These are phyloP conservation scores for Malassezia restricta DNA, from an alignment of 1,284 basidiomycete genomes.

Conservation along the genomic window DNA sequence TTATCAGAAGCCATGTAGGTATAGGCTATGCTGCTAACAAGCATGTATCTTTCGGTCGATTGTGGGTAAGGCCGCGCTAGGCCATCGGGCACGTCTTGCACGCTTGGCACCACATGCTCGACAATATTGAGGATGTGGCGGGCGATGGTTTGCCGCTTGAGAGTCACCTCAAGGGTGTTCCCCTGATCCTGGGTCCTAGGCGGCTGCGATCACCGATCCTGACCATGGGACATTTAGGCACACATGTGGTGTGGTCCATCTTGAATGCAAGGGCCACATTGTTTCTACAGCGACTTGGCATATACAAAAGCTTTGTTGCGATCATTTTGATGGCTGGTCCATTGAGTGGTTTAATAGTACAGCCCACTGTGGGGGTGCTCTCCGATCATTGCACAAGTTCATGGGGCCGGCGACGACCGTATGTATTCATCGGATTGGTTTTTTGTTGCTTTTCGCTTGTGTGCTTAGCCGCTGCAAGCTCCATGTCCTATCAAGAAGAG, in stretches of 20 bases:
- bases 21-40: too few species aligned
- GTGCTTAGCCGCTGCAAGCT: conserved; percentile 26
- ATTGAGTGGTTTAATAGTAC: conserved; percentile 41
- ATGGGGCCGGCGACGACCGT: conserved; percentile 46
- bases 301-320: conserved; percentile 33
- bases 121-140: conserved; percentile 5
- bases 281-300: conserved; percentile 34
- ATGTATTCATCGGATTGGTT: conserved; percentile 30
- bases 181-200: conserved; percentile 16
- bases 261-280: conserved; percentile 41
- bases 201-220: conserved; percentile 27
- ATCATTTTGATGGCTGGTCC: conserved; percentile 39
- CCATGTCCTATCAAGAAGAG: conserved; percentile 48
- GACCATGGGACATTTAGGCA: conserved; percentile 30
- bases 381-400: conserved; percentile 41
- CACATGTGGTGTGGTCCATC: conserved; percentile 40
- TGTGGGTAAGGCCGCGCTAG: too few species aligned
- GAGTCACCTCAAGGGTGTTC: conserved; percentile 13
- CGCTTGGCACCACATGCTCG: neutral
- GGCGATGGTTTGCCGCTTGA: neutral
- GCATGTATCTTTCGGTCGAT: too few species aligned
- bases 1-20: neutral
- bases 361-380: conserved; percentile 40
- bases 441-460: neutral
- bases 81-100: too few species aligned